Base-by-base conservation (phyloP, 1,284 basidiomycete genomes). In the Naganishia albida region DNA sequence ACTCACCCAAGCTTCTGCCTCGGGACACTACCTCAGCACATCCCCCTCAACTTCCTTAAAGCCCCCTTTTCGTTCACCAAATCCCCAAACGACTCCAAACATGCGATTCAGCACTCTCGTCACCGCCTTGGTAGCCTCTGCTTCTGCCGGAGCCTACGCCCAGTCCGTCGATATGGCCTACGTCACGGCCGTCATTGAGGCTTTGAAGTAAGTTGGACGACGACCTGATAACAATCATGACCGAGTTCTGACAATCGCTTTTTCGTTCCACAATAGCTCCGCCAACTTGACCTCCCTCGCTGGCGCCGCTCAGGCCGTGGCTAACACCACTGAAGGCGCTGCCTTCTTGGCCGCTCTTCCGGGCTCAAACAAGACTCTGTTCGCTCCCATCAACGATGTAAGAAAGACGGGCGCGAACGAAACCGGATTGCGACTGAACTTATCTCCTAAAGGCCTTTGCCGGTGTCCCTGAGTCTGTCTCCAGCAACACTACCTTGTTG, bases 241-340 rank as follows among this genome's bases (percentile, higher is more conserved):
- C 34, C 34, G 10, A 34, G 34, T 34, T 34, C 34, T 34, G 34
- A 34, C 34, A n/a, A n/a, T n/a, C 26, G 18, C 26, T 10, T 28
- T 3, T 23, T 23, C n/a, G 12, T 30, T 48, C 42, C 13, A 46
- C 63, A 6, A 15, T 55, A 39, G 49, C 23, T 39, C 56, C 4
- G 64, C 64, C 34, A 80, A 81, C 49, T 76, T 84, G 63, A 82
- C 80, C 38, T 73, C 72, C 18, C 73, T 85, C 42, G 77, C 78
- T 25, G 65, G 63, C 20, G 70, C 77, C 30, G 76, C 80, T 0
- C 55, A 70, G 7, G 70, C 70, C 39, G 71, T 84, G 69, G 85
- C 85, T 56, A 82, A 86, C 69, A 83, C 83, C 12, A 51, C 74
- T 6, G 72, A 69, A 3, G 86, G 85, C 2, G 75, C 80, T 66